Percentiles rank a stretch among this genome's conserved stretches.
These are phyloP conservation scores for Blastocystis sp. DNA, from an alignment of 352 stramenopile genomes.

Conservation along the genomic window DNA sequence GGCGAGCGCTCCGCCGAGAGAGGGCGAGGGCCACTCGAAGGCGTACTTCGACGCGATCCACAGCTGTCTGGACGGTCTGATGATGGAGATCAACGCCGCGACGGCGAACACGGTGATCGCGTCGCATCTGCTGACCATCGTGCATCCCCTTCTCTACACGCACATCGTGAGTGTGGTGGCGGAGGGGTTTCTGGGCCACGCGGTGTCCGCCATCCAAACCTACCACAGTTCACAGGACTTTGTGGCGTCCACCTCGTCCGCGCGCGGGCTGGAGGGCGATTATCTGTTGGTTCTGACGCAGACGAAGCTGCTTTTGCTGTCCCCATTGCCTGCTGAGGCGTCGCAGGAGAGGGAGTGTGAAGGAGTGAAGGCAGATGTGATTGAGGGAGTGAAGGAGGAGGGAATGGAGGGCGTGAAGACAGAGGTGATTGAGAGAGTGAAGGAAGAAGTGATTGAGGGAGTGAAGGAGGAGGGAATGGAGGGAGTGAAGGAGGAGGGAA, in stretches of 20 bases:
- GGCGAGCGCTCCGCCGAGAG: neutral
- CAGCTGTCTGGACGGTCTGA: constrained; percentile 42
- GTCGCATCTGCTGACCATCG: constrained; percentile 46
- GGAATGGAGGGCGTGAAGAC: neutral
- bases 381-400: neutral
- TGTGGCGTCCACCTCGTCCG: neutral
- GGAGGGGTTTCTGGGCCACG: neutral
- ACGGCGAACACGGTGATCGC: neutral
- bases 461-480: neutral
- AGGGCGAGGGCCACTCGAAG: constrained; percentile 15
- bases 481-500: neutral
- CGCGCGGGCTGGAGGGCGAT: neutral
- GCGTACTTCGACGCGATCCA: constrained; percentile 53
- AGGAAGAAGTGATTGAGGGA: neutral
- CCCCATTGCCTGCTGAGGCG: neutral
- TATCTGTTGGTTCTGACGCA: constrained; percentile 42
- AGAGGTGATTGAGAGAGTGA: neutral
- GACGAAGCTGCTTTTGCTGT: constrained; percentile 19
- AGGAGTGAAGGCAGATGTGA: neutral
- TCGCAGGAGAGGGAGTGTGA: neutral
- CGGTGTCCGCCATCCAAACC: constrained; percentile 18
- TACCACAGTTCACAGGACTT: neutral
- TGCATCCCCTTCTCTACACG: constrained; percentile 53
- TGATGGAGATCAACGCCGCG: neutral
- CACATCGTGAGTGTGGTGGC: constrained; percentile 12